Percentiles rank a stretch among this genome's conserved stretches.
Evolutionary conservation across 352 stramenopile species (phyloP).

Genomic region (Globisporangium cederbergense): DNA sequence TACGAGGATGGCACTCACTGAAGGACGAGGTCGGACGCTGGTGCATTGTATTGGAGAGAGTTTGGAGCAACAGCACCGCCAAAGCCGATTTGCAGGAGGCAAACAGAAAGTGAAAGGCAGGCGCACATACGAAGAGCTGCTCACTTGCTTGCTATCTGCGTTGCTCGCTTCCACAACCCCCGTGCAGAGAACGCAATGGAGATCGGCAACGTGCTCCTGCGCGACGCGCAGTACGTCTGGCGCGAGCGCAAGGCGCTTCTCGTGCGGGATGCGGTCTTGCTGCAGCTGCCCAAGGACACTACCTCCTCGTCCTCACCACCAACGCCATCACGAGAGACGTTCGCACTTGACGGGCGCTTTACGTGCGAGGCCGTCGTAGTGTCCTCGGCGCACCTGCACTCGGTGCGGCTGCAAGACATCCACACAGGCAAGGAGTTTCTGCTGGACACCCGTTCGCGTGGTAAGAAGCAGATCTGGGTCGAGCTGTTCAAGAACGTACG

Average conservation of each 20-base stretch:
- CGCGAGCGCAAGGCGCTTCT: conserved; percentile 29
- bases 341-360: conserved; percentile 39
- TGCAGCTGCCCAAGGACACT: conserved; percentile 21
- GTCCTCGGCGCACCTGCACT: conserved; percentile 56
- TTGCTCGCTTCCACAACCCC: background rate
- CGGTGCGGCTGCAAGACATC: conserved; percentile 43
- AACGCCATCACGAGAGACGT: conserved; percentile 18
- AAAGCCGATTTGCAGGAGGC: background rate
- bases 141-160: too few species aligned
- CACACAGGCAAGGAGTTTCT: conserved; percentile 40
- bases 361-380: conserved; percentile 55
- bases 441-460: conserved; percentile 34
- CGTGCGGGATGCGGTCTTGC: conserved; percentile 33
- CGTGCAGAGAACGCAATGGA: conserved; percentile 26
- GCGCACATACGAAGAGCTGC: too few species aligned
- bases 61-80: too few species aligned
- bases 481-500: conserved; percentile 34
- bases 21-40: too few species aligned
- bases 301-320: conserved; percentile 15
- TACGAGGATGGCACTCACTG: background rate
- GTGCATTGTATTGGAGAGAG: too few species aligned
- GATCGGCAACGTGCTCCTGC: conserved; percentile 43
- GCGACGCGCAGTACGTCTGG: conserved; percentile 54
- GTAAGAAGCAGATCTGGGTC: conserved; percentile 58
- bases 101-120: too few species aligned